Evolutionary conservation across 78 protist species (phyloP), one percentile per base, ranked within the genome.

Genomic region (Neovahlkampfia damariscottae): DNA sequence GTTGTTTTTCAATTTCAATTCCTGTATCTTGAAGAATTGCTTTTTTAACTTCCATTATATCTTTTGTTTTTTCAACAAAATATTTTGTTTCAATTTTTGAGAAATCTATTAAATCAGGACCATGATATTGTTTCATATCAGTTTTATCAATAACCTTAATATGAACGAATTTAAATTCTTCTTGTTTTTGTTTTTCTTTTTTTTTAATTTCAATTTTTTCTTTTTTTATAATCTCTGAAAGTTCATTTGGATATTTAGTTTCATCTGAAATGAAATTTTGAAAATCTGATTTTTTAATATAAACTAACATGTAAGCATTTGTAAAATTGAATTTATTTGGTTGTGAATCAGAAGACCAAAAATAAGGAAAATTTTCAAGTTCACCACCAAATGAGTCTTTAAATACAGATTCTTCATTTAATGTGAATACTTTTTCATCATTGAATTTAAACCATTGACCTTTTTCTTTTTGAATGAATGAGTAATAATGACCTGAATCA

Each of bases 401-500:
- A 27, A 75, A 69, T 29, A 72, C 83, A 3, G 35, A 2, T 5
- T 50, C n/a, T 27, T 1, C 27, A 8, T 28, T 0, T 30, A 72
- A 74, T 69, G 67, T 82, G 34, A 73, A 40, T 32, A 94, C 99
- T 3, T 72, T 70, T 41, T 91, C 97, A 81, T 96, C 99, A 71
- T 96, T 91, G 75, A 95, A 95, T 74, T 81, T 71, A 36, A 70
- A 80, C 91, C 92, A 88, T 36, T 0, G 62, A 30, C 32, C 75
- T 73, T 19, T 59, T 9, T 27, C 19, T 5, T 96, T 95, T 27
- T 85, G 72, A 8, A 94, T 5, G 82, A 74, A 93, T 35, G 82
- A 91, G 34, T 85, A 94, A 80, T 96, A 96, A 73, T 96, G 99
- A 1, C 99, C 99, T 40, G 95, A 91, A 67, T 87, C 82, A 50